These are phyloP conservation scores for Fusarium citri DNA, from an alignment of 2,329 filamentous ascomycete species.

Conservation along the genomic window DNA sequence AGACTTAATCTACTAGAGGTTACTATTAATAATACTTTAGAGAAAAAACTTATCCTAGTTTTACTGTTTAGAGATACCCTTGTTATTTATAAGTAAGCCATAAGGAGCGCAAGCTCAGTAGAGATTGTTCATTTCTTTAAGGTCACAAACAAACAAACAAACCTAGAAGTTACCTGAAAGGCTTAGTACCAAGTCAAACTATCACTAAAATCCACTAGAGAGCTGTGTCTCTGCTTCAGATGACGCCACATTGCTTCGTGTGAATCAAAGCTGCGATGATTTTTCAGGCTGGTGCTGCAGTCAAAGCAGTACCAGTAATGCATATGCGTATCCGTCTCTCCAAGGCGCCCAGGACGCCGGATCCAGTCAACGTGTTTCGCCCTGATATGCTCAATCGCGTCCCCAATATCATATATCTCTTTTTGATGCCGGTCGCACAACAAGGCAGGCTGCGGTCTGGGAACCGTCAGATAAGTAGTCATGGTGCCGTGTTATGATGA, in stretches of 20 bases:
- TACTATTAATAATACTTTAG: too few species aligned
- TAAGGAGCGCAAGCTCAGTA: too few species aligned
- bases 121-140: too few species aligned
- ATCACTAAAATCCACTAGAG: background rate
- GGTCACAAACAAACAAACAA: too few species aligned
- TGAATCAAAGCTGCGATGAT: background rate
- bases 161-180: too few species aligned
- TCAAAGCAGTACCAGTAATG: background rate
- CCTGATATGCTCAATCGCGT: background rate
- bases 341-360: background rate
- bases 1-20: too few species aligned
- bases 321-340: background rate
- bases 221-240: background rate
- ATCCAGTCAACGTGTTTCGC: background rate
- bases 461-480: too few species aligned
- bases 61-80: too few species aligned
- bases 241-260: background rate
- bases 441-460: too few species aligned
- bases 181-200: accelerated
- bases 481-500: too few species aligned
- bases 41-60: too few species aligned
- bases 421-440: background rate
- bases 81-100: too few species aligned
- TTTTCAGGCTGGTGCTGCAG: accelerated
- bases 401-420: background rate